phyloP scores from a whole-genome alignment of 2,329 filamentous ascomycete species.

The Colletotrichum viniferum region DNA sequence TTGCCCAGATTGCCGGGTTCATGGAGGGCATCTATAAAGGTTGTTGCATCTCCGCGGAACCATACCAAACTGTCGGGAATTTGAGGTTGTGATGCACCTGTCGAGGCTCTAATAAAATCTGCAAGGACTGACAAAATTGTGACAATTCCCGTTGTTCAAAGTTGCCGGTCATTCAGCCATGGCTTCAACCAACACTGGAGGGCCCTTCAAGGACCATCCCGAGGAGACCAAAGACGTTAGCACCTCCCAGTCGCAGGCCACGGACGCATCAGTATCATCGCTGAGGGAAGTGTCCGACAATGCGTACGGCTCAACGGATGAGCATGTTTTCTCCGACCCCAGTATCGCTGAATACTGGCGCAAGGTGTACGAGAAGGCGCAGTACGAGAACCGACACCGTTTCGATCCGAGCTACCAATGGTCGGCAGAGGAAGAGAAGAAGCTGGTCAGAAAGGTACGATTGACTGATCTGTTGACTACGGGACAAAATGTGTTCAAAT shows the following conservation, averaged over 20 bases:
- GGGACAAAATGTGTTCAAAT: background rate
- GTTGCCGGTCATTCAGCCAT: background rate
- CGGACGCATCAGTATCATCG: slow-evolving; percentile 7
- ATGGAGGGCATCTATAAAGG: slow-evolving; percentile 8
- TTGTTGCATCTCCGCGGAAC: slow-evolving; percentile 15
- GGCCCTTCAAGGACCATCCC: slow-evolving; percentile 4
- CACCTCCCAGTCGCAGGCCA: background rate
- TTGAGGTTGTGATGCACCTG: background rate
- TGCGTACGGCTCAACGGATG: slow-evolving; percentile 34
- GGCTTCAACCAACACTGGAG: background rate
- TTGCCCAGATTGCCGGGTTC: background rate
- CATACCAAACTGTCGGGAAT: background rate
- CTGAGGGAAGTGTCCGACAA: background rate
- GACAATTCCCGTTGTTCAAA: background rate
- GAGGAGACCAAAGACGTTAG: slow-evolving; percentile 6
- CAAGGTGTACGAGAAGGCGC: slow-evolving; percentile 56
- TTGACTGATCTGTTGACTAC: background rate
- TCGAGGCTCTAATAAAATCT: background rate
- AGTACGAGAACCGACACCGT: slow-evolving; percentile 65
- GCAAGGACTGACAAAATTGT: background rate
- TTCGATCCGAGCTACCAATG: slow-evolving; percentile 55
- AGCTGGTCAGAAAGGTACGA: slow-evolving; percentile 46
- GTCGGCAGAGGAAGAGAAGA: slow-evolving; percentile 52
- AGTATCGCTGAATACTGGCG: slow-evolving; percentile 58
- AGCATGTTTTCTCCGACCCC: slow-evolving; percentile 55